Conservation (phyloP, 164 flowering plant species). For the Magnolia sinica region DNA sequence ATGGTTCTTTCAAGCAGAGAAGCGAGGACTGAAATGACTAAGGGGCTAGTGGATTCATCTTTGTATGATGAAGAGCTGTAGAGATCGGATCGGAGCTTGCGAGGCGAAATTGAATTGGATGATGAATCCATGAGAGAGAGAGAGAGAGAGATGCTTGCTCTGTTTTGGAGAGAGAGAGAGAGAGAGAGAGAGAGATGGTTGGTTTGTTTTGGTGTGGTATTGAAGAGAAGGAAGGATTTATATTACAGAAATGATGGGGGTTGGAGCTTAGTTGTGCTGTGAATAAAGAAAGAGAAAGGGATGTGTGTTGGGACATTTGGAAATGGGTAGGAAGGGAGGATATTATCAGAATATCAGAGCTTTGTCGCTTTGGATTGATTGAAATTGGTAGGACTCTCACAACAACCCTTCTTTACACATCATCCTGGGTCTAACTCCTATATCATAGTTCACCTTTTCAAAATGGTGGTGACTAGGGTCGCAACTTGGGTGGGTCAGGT, state of each 20-base stretch:
- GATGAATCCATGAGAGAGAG: constrained; percentile 7
- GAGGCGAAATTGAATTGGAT: constrained; percentile 56
- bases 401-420: not conserved
- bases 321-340: constrained; percentile 5
- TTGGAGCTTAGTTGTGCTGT: constrained; percentile 1
- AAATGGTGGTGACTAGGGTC: too few relatives aligned
- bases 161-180: not conserved
- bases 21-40: constrained; percentile 80
- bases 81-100: constrained; percentile 69
- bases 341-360: not conserved
- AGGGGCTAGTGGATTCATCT: constrained; percentile 44
- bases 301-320: constrained; percentile 6
- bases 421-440: too few relatives aligned
- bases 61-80: constrained; percentile 49
- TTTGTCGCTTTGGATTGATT: not conserved
- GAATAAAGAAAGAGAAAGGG: constrained; percentile 4
- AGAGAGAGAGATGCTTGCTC: not conserved
- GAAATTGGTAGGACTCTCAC: not conserved
- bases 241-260: not conserved
- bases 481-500: too few relatives aligned
- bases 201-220: not conserved
- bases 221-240: not conserved
- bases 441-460: too few relatives aligned
- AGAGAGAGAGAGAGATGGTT: not conserved
- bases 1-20: constrained; percentile 80